Evolutionary conservation across 106 monocot genomes (phyloP), one percentile per base, ranked within the genome.

Genomic region (Dioscorea alata): DNA sequence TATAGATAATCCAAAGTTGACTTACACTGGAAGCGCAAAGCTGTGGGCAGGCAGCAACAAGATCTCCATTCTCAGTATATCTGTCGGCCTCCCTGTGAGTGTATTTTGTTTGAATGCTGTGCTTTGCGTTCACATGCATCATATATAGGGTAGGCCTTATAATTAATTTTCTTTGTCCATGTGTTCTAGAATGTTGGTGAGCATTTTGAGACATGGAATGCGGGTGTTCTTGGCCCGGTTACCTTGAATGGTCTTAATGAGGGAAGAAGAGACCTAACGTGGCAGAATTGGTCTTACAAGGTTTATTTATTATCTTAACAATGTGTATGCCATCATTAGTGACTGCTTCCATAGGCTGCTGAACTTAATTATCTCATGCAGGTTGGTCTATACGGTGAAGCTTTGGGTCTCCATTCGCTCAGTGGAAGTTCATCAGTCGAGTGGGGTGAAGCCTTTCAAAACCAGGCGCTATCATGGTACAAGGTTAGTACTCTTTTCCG

Each of bases 241-340:
- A 76, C 67, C n/a, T 69, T 96, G 48, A 78, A 75, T 66, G 95
- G 95, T 54, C 86, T 96, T 14, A 86, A 96, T 59, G 95, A 91
- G 63, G 95, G 95, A 28, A 81, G 72, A 75, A 81, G 88, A 69
- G 91, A 96, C 63, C 86, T 96, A 10, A 84, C 95, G 21, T 82
- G 88, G 90, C 93, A 99, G 66, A 85, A 88, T 56, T 99, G 99
- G 99, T 85, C 84, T 34, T 99, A 99, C 74, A 76, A 81, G 70
- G 86, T 91, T 56, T 50, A 56, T 91, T 56, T 50, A 56, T 67
- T 25, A 16, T 34, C 21, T 49, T 65, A 14, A 19, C 13, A 8
- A 10, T 12, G 9, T 22, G 28, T 49, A 49, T 0, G 14, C 6
- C 10, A 42, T 42, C 42, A 6, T n/a, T 69, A 9, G 13, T 23